Evolutionary conservation across 2,329 filamentous ascomycete species (phyloP), one percentile per base, ranked within the genome.

Genomic region (Harringtonia lauricola): DNA sequence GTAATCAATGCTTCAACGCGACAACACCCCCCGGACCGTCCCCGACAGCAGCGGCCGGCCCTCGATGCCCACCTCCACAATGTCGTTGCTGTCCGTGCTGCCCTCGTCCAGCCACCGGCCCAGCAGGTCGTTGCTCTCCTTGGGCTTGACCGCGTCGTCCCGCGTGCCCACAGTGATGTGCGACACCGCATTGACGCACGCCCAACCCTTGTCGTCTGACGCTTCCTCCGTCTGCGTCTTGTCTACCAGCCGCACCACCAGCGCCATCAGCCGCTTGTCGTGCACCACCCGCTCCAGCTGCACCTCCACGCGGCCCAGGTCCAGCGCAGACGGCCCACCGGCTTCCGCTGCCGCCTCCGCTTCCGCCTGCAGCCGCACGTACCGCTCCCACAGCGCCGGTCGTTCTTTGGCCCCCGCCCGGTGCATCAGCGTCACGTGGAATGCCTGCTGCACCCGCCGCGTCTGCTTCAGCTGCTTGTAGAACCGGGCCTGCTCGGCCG

Each of bases 391-490:
- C 43, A 90, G 68, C 9, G 81, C 74, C 0, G 80, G 73, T 50
- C 81, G 63, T 26, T 81, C 64, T 34, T 69, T 68, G 10, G 76
- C 66, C 3, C 67, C 68, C 12, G 81, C 79, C 38, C 82, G 81
- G 62, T 98, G 92, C 60, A 95, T 87, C 33, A 98, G 74, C 0
- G 92, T 98, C 46, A 98, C 86, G 59, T 98, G 92, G 60, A 96
- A 98, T 34, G 80, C 72, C n/a, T 72, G 58, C 61, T 96, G 90
- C 7, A 96, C 65, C 43, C 92, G 84, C 18, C 81, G 74, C 3
- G 71, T 74, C 52, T 83, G 72, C 59, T 83, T 76, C 29, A 98
- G 73, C 45, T 86, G 76, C 54, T 74, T 76, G 66, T 85, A 98
- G 56, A 95, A 81, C 19, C 66, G 70, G n/a, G 76, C 66, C 15